Percentiles rank a stretch among this genome's conserved stretches.
Conservation (phyloP, 352 stramenopile species). For the Pythium angustatum region DNA sequence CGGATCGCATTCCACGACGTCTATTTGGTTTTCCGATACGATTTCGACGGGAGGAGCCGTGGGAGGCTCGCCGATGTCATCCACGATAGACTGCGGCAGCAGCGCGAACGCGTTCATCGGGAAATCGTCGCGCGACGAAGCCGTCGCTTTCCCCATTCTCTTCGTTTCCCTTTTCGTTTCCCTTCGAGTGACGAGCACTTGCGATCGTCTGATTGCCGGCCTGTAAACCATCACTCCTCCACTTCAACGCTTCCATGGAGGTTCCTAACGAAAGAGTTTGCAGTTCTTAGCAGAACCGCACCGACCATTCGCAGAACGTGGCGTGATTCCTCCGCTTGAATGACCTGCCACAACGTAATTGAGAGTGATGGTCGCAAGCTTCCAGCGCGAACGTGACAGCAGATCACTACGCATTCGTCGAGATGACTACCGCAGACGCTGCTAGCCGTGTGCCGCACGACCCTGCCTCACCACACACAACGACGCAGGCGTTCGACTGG, state of each 20-base stretch:
- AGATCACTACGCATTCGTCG: neutral
- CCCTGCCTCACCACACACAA: no score
- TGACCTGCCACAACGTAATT: constrained; percentile 8
- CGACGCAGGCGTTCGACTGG: constrained; percentile 10
- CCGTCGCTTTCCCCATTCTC: neutral
- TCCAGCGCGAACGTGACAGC: no score
- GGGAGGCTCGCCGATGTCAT: neutral
- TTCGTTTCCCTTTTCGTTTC: constrained; percentile 5
- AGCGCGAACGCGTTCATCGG: constrained; percentile 29
- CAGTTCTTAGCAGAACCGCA: neutral
- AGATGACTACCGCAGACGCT: neutral
- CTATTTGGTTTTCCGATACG: neutral
- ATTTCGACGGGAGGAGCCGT: neutral
- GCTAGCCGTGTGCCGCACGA: neutral
- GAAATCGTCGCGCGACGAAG: constrained; percentile 22
- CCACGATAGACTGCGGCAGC: constrained; percentile 1
- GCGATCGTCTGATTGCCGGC: no score
- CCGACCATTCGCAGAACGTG: constrained; percentile 13
- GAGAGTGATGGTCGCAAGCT: constrained; percentile 9
- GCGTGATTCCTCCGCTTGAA: neutral
- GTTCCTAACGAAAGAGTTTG: no score
- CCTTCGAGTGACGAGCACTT: constrained; percentile 1
- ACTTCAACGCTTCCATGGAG: constrained; percentile 20
- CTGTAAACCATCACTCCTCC: constrained; percentile 21
- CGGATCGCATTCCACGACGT: neutral